These are phyloP conservation scores for Hypoxylon sp. DNA, from an alignment of 2,329 filamentous ascomycete genomes.

Conservation along the genomic window DNA sequence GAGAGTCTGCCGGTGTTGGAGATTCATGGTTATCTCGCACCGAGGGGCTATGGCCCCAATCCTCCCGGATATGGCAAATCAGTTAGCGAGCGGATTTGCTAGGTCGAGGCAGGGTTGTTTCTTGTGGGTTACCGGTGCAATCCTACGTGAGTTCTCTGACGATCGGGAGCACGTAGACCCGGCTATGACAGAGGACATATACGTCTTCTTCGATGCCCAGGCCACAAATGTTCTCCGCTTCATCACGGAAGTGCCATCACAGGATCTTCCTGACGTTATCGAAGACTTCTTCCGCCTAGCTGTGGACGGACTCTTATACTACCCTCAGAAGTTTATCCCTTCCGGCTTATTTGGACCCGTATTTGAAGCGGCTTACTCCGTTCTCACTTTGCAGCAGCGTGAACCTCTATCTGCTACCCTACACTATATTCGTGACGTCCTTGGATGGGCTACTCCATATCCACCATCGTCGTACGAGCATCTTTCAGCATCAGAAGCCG, in stretches of 20 bases:
- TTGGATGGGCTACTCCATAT: conserved; percentile 87
- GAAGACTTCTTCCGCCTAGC: conserved; percentile 97
- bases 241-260: conserved; percentile 82
- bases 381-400: conserved; percentile 88
- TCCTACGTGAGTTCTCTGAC: conserved; percentile 94
- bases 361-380: conserved; percentile 87
- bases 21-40: conserved; percentile 97
- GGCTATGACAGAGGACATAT: conserved; percentile 87
- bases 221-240: conserved; percentile 89
- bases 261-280: conserved; percentile 84
- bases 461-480: conserved; percentile 70
- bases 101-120: conserved; percentile 93
- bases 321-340: conserved; percentile 84
- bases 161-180: conserved; percentile 87
- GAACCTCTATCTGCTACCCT: conserved; percentile 92
- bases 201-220: conserved; percentile 94
- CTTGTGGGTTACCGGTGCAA: conserved; percentile 97
- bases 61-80: conserved; percentile 86
- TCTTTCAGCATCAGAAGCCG: conserved; percentile 69
- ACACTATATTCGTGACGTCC: conserved; percentile 91
- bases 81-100: conserved; percentile 86
- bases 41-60: conserved; percentile 89
- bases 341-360: conserved; percentile 85
- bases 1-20: conserved; percentile 93
- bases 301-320: conserved; percentile 92